Percentiles rank a stretch among this genome's conserved stretches.
Evolutionary conservation across 2,329 filamentous ascomycete genomes (phyloP).

Genomic region (Diaporthe ilicicola): DNA sequence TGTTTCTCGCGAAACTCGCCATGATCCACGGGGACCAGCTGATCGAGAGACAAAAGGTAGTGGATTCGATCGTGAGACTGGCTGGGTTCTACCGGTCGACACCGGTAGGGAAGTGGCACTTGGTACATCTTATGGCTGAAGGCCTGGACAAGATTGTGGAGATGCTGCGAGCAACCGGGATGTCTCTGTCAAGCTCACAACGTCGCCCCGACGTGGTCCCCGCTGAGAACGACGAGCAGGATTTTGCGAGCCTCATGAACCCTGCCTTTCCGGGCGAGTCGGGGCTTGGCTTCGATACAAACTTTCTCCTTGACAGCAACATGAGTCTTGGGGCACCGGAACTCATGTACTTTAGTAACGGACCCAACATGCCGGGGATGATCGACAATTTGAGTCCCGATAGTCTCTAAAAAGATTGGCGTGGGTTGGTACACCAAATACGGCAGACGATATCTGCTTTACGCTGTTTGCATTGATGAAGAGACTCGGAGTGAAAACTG

Average conservation of each 20-base stretch:
- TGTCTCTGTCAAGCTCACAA: not conserved
- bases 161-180: not conserved
- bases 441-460: not conserved
- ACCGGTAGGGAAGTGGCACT: conserved; percentile 53
- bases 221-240: not conserved
- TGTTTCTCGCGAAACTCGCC: conserved; percentile 59
- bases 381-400: not conserved
- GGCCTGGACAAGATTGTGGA: conserved; percentile 23
- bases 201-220: not conserved
- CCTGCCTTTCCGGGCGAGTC: not conserved
- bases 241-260: not conserved
- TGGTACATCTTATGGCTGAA: conserved; percentile 55
- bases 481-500: too few relatives aligned
- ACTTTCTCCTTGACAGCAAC: conserved; percentile 12
- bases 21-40: conserved; percentile 48
- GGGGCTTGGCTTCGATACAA: not conserved
- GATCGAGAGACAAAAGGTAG: conserved; percentile 47
- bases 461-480: too few relatives aligned
- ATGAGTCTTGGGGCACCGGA: conserved; percentile 11
- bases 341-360: conserved; percentile 18
- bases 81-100: conserved; percentile 50
- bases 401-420: not conserved
- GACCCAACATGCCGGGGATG: conserved; percentile 37
- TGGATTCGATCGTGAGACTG: conserved; percentile 47
- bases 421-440: too few relatives aligned